Evolutionary conservation across 2,329 filamentous ascomycete genomes (phyloP), one percentile per base, ranked within the genome.

Genomic region (Venturiaceae sp.): DNA sequence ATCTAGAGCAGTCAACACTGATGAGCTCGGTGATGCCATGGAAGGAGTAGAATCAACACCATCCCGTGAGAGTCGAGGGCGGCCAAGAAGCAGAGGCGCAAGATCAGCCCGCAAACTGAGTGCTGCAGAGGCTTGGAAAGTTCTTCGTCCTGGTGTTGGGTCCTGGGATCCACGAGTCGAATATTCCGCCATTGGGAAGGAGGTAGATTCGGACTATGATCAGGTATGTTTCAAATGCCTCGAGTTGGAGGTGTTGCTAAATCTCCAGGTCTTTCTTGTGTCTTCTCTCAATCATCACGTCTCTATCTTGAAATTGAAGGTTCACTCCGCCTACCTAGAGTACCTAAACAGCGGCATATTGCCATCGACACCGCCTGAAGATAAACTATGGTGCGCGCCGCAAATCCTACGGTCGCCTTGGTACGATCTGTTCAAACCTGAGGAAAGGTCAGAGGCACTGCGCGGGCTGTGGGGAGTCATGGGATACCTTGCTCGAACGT

Each of bases 201-300:
- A 75, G 14, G 67, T 68, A 19, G 71, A 53, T 5, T 39, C 68
- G 46, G 71, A 73, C 8, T 80, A 74, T 69, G 80, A 83, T 62
- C 77, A 83, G 71, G 82, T 83, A 73, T 64, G 78, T 62, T 52
- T 44, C 11, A 33, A 23, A 32, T 32, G 39, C 36, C 46, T 32
- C 5, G 23, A 39, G 28, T 34, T n/a, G 6, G 13, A 30, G 44
- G 26, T 14, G 26, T 8, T 7, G 23, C 44, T 50, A 50, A 50
- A 14, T 30, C 6, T n/a, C 14, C 44, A 58, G 55, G 36, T 85
- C 55, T 84, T 81, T 68, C 77, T 84, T 74, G 65, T 85, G 53
- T 84, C 82, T 13, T 80, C 80, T 26, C 72, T 85, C 62, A 84
- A 84, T 66, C 82, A 84, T 68, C 83, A 86, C 63, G 74, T 85